These are phyloP conservation scores for Exophiala dermatitidis DNA, from an alignment of 2,329 filamentous ascomycete genomes.

Conservation along the genomic window DNA sequence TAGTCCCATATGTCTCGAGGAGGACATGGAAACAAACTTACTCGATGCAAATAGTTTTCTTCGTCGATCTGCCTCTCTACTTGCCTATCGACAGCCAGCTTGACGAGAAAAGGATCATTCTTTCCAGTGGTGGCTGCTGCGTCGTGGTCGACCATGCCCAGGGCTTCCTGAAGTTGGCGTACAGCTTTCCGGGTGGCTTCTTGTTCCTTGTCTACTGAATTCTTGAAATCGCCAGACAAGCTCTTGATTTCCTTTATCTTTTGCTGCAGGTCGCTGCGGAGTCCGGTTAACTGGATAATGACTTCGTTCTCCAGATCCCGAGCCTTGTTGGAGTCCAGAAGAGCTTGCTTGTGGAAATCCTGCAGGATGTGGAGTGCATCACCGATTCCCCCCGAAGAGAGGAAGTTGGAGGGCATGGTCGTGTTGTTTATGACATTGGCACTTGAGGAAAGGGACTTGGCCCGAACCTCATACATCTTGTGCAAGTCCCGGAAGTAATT, in stretches of 20 bases:
- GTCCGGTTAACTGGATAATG: constrained; percentile 73
- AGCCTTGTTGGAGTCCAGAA: constrained; percentile 78
- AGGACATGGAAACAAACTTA: constrained; percentile 38
- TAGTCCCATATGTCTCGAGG: constrained; percentile 10
- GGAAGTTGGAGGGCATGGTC: constrained; percentile 64
- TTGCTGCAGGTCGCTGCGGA: constrained; percentile 80
- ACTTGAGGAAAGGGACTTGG: constrained; percentile 75
- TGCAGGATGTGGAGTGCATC: constrained; percentile 77
- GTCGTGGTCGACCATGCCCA: constrained; percentile 74
- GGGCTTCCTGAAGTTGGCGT: constrained; percentile 68
- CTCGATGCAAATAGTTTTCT: constrained; percentile 92
- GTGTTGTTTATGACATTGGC: constrained; percentile 79
- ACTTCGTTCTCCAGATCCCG: constrained; percentile 88
- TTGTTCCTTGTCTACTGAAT: constrained; percentile 91
- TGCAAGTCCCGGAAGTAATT: constrained; percentile 90
- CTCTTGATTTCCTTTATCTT: constrained; percentile 99
- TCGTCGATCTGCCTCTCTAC: constrained; percentile 90
- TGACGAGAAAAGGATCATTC: constrained; percentile 84
- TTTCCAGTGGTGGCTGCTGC: constrained; percentile 69
- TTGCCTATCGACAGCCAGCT: constrained; percentile 78
- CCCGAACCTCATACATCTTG: constrained; percentile 74
- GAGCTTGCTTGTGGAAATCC: constrained; percentile 72
- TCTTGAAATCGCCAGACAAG: constrained; percentile 91
- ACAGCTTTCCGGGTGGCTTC: constrained; percentile 74
- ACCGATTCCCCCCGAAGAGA: constrained; percentile 73